Percentiles rank a stretch among this genome's conserved stretches.
Evolutionary conservation across 441 rosid species (phyloP).

Genomic region (Breynia disticha): DNA sequence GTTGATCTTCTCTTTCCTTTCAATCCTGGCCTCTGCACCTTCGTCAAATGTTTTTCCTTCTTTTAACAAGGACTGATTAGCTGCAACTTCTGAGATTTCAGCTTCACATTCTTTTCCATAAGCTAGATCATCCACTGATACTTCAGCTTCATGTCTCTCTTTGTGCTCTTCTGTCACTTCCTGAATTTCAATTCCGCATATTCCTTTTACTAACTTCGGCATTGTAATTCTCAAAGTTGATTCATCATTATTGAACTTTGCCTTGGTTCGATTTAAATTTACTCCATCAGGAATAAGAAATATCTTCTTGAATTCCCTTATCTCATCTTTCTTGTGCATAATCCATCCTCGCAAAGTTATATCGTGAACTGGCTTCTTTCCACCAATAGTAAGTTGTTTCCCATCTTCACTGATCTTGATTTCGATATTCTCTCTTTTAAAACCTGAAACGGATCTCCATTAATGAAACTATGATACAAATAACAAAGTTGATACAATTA

Average conservation of each 20-base stretch:
- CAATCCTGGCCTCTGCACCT: background rate
- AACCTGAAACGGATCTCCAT: constrained; percentile 31
- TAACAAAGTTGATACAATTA: background rate
- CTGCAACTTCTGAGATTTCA: no score
- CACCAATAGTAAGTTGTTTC: constrained; percentile 32
- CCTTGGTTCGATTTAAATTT: constrained; percentile 50
- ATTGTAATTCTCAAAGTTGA: constrained; percentile 43
- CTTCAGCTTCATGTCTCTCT: constrained; percentile 7
- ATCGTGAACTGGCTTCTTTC: constrained; percentile 58
- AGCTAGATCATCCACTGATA: constrained; percentile 2
- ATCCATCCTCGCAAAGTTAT: constrained; percentile 54
- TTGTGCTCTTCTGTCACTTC: constrained; percentile 32
- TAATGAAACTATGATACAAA: background rate
- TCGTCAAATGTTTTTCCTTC: background rate
- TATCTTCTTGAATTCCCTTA: constrained; percentile 38
- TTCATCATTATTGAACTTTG: constrained; percentile 46
- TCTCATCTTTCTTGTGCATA: constrained; percentile 43
- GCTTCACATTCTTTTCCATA: background rate
- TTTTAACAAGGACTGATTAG: background rate
- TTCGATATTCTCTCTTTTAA: constrained; percentile 40
- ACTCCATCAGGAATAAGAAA: constrained; percentile 52
- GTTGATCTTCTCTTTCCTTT: constrained; percentile 7
- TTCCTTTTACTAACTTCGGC: constrained; percentile 55
- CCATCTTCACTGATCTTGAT: constrained; percentile 65
- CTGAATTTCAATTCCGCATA: constrained; percentile 36